Percentiles rank a stretch among this genome's conserved stretches.
phyloP scores from a whole-genome alignment of 75 land plant genomes.

The Pinus tabuliformis region DNA sequence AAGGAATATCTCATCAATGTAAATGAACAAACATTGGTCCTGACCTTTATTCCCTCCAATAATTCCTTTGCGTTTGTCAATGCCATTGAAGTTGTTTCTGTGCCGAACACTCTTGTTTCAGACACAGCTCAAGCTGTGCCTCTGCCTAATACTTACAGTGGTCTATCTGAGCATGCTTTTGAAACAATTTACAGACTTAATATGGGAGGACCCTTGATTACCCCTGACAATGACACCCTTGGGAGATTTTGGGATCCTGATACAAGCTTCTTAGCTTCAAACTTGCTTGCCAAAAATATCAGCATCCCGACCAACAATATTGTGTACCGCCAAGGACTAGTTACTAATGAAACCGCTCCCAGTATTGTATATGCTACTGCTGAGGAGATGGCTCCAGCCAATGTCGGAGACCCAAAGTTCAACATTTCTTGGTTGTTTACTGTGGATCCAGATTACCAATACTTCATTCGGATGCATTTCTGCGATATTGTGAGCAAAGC shows the following conservation, averaged over 20 bases:
- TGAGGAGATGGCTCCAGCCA: constrained; percentile 46
- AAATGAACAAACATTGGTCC: constrained; percentile 22
- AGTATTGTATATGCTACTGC: constrained; percentile 64
- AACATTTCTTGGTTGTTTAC: constrained; percentile 74
- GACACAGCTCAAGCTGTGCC: constrained; percentile 26
- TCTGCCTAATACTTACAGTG: constrained; percentile 8
- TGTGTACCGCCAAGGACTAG: constrained; percentile 15
- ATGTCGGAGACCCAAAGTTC: constrained; percentile 59
- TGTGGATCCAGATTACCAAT: constrained; percentile 58
- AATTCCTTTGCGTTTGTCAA: constrained; percentile 71
- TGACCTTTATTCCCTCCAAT: constrained; percentile 47
- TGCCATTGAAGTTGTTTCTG: constrained; percentile 81
- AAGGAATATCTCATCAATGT: constrained; percentile 66
- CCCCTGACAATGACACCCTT: constrained; percentile 51
- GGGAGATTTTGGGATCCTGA: constrained; percentile 52
- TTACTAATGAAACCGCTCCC: constrained; percentile 58
- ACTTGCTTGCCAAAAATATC: too few relatives aligned
- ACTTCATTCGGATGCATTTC: constrained; percentile 77
- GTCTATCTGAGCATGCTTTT: constrained; percentile 31
- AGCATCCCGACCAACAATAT: constrained; percentile 6
- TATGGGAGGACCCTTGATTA: constrained; percentile 53
- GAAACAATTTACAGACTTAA: constrained; percentile 80
- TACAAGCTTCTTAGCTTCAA: constrained; percentile 15
- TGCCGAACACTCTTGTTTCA: constrained; percentile 43
- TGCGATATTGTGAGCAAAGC: constrained; percentile 68